phyloP scores from a whole-genome alignment of 2,329 filamentous ascomycete genomes.

The Ceratocystis eucalypticola region DNA sequence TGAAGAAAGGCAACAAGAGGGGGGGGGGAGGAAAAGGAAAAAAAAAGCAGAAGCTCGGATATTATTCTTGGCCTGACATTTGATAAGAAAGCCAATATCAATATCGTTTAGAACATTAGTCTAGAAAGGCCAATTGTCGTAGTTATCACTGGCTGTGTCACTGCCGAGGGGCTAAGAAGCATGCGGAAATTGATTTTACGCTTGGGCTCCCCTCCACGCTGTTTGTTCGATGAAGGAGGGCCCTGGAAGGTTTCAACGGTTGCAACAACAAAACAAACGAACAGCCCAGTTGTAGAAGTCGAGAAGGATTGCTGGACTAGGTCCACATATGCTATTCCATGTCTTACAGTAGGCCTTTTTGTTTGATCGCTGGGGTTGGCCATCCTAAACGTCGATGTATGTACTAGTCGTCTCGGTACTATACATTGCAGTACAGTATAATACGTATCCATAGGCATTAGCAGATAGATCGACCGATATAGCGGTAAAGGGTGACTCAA shows the following conservation, averaged over 20 bases:
- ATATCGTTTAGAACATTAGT: not conserved
- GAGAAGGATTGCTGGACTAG: not conserved
- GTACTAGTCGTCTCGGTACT: not conserved
- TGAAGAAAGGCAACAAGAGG: not conserved
- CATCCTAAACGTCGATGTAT: not conserved
- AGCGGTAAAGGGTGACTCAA: not conserved
- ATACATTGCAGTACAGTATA: not conserved
- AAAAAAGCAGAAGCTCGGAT: not conserved
- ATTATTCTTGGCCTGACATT: not conserved
- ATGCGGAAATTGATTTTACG: not conserved
- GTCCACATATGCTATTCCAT: not conserved
- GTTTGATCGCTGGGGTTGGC: not conserved
- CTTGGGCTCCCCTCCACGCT: not conserved
- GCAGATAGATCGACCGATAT: not conserved
- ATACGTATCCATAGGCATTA: not conserved
- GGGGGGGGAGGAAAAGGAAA: not conserved
- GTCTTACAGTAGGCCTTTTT: not conserved
- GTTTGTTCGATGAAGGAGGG: not conserved
- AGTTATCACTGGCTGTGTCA: not conserved
- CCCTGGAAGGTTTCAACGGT: not conserved
- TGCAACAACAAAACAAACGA: not conserved
- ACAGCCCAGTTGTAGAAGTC: not conserved
- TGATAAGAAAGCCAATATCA: not conserved
- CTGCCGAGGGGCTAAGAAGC: not conserved
- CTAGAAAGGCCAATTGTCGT: not conserved